These are phyloP conservation scores for Penicillium paradoxum DNA, from an alignment of 495 filamentous ascomycete genomes.

Conservation along the genomic window DNA sequence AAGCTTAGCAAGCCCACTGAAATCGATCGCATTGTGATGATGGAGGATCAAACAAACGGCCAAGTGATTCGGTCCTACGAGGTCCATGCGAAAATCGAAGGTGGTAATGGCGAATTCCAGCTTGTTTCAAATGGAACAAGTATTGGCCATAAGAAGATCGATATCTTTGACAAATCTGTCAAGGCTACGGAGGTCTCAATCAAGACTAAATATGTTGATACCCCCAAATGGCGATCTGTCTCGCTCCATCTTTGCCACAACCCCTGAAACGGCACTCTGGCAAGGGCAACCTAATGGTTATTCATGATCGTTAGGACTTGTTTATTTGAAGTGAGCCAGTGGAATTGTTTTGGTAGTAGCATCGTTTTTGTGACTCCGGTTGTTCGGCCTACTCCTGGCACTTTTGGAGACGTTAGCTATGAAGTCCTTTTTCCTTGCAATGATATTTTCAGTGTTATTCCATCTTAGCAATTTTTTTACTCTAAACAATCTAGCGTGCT, in stretches of 20 bases:
- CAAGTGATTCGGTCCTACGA: slow-evolving; percentile 12
- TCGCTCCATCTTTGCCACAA: slow-evolving; percentile 7
- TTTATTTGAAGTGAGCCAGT: too few species aligned
- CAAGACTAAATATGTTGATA: slow-evolving; percentile 9
- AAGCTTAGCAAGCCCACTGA: slow-evolving; percentile 3
- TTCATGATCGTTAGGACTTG: too few species aligned
- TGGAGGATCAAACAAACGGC: slow-evolving; percentile 4
- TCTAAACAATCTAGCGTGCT: too few species aligned
- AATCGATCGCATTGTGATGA: slow-evolving; percentile 8
- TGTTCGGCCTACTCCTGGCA: too few species aligned
- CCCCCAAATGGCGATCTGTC: slow-evolving; percentile 1
- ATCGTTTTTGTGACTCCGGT: too few species aligned
- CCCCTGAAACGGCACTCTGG: too few species aligned
- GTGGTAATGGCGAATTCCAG: slow-evolving; percentile 3
- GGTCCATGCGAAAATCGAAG: slow-evolving; percentile 6
- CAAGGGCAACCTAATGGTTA: too few species aligned
- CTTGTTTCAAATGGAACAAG: slow-evolving; percentile 11
- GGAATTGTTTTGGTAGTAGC: too few species aligned
- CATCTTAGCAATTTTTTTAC: too few species aligned
- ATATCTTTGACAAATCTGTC: slow-evolving; percentile 3
- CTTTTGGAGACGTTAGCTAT: too few species aligned
- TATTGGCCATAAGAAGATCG: slow-evolving; percentile 12
- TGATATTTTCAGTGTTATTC: too few species aligned
- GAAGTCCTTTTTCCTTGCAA: too few species aligned
- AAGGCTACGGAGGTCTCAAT: slow-evolving; percentile 1